These are phyloP conservation scores for Trypethelium eluteriae DNA, from an alignment of 495 filamentous ascomycete species.

Conservation along the genomic window DNA sequence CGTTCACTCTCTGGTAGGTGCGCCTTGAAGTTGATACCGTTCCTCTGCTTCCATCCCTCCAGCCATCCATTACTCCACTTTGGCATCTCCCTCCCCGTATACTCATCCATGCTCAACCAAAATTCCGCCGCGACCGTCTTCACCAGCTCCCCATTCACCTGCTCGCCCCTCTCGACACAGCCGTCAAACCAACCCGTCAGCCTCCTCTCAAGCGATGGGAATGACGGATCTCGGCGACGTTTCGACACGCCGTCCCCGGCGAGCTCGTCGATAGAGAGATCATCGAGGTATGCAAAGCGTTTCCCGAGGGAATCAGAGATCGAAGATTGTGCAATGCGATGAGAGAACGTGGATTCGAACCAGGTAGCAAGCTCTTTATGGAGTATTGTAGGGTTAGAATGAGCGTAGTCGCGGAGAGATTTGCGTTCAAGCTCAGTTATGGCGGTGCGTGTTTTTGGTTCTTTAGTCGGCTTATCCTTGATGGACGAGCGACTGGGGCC, in stretches of 20 bases:
- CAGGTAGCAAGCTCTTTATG: constrained; percentile 7
- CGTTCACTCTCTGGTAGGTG: neutral
- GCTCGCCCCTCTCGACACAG: neutral
- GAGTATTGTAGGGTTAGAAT: neutral
- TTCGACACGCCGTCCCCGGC: neutral
- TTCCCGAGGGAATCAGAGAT: neutral
- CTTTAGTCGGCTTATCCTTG: neutral
- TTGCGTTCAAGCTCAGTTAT: constrained; percentile 11
- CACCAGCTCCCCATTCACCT: constrained; percentile 8
- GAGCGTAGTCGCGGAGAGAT: constrained; percentile 6
- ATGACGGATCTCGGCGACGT: neutral
- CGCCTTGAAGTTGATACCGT: neutral
- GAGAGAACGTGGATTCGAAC: neutral
- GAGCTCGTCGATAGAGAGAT: neutral
- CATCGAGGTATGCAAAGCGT: neutral
- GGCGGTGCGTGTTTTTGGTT: constrained; percentile 6
- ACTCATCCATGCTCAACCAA: constrained; percentile 3
- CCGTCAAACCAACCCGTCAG: neutral
- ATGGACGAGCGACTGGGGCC: neutral
- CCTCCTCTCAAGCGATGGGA: neutral
- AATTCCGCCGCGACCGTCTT: constrained; percentile 1
- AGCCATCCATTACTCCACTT: constrained; percentile 9
- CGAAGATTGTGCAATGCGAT: constrained; percentile 6
- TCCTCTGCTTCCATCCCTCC: constrained; percentile 8
- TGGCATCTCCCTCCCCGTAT: constrained; percentile 5